These are phyloP conservation scores for Candida schatavii DNA, from an alignment of 805 yeast species.

Conservation along the genomic window DNA sequence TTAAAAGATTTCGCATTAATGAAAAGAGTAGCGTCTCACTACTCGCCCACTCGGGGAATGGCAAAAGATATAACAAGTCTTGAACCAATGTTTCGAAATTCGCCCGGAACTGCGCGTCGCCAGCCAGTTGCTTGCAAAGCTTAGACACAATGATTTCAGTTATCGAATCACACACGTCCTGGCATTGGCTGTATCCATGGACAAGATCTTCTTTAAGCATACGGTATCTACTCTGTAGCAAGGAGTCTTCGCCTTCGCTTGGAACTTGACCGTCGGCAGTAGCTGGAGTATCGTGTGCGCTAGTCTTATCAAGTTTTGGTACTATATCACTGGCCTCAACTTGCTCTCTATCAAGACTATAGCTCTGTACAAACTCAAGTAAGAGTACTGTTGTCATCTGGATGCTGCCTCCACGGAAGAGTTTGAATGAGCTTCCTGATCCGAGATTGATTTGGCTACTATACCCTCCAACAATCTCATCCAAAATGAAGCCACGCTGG, in stretches of 20 bases:
- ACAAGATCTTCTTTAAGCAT: slow-evolving; percentile 4
- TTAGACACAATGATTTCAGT: slow-evolving; percentile 20
- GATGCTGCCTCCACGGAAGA: slow-evolving; percentile 45
- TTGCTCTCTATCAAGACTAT: background rate
- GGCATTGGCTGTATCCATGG: slow-evolving; percentile 2
- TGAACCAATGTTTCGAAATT: slow-evolving; percentile 52
- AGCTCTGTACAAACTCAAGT: slow-evolving; percentile 21
- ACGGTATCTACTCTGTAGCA: background rate
- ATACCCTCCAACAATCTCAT: slow-evolving; percentile 54
- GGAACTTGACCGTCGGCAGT: background rate
- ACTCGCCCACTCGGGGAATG: slow-evolving; percentile 61
- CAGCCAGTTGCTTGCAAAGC: slow-evolving; percentile 8
- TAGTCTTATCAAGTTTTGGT: too few relatives aligned
- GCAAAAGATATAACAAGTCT: slow-evolving; percentile 52
- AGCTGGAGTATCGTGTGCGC: background rate
- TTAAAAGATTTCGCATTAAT: slow-evolving; percentile 42
- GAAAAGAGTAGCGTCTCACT: slow-evolving; percentile 50
- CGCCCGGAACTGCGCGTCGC: slow-evolving; percentile 26
- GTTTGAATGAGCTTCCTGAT: slow-evolving; percentile 25
- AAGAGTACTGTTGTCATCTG: slow-evolving; percentile 49
- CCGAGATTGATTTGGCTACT: slow-evolving; percentile 50
- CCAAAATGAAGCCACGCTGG: slow-evolving; percentile 60
- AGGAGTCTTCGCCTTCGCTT: background rate
- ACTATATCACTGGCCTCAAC: background rate
- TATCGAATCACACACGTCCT: slow-evolving; percentile 22